Evolutionary conservation across 768 basidiomycete species (phyloP), one percentile per base, ranked within the genome.

Genomic region (Cystobasidium onofrii): DNA sequence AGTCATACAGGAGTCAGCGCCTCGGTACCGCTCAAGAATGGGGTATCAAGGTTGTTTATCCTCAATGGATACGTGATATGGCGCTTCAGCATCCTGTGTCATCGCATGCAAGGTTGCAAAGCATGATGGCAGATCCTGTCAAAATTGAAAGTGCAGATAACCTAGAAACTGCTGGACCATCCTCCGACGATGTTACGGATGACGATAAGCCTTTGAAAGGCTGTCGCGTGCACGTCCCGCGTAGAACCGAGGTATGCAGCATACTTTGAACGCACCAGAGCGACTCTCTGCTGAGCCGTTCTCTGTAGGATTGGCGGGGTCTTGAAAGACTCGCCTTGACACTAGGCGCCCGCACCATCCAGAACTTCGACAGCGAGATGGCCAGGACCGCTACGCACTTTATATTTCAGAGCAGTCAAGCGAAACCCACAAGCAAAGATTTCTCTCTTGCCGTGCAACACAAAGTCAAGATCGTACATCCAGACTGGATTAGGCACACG

Each of bases 361-460:
- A 50, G n/a, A 20, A 50, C 20, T 50, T 50, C 20, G 46, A 50
- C 46, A 9, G n/a, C n/a, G 46, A 50, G 27, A 60, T 60, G 57
- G 33, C 9, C 6, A 67, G n/a, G 44, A 67, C 50, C 4, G 71
- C 57, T 41, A 75, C 74, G 18, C 74, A 75, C 44, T 39, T 75
- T 12, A n/a, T 75, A 13, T 60, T 60, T 55, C 29, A 29, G 10
- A 50, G 50, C 12, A 62, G 43, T 23, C 33, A 31, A 27, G 18
- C 18, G 36, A 72, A 63, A 46, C 66, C 69, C 3, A 44, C 34
- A 10, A 43, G 27, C 18, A 46, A 52, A 27, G 74, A 75, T 1
- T 62, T 75, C 44, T 41, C 43, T 39, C 20, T 33, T 13, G 74
- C 74, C 1, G 13, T 36, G 13, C 34, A 75, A 33, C 1, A n/a